Conservation (phyloP, 2,329 filamentous ascomycete species). For the Fusarium sp. region DNA sequence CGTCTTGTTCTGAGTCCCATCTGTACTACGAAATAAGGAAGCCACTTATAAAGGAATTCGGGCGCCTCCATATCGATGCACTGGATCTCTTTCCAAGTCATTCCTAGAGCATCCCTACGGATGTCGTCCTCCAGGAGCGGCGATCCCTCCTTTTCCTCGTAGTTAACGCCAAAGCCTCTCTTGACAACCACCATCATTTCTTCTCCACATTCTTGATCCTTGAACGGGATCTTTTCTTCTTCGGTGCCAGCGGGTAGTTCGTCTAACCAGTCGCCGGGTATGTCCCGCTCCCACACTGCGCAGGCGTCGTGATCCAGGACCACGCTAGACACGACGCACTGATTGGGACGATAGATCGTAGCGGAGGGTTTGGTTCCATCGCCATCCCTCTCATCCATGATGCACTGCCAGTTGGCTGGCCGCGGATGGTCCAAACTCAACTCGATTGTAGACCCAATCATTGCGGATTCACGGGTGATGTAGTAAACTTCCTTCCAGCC, state of each 20-base stretch:
- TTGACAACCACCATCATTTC: background rate
- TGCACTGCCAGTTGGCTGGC: background rate
- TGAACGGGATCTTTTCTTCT: rapidly evolving
- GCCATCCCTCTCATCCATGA: background rate
- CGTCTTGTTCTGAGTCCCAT: background rate
- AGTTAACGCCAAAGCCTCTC: background rate
- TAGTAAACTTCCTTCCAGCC: background rate
- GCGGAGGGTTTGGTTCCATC: background rate
- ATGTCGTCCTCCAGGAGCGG: background rate
- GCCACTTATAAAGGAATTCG: too few species aligned
- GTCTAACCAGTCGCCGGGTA: background rate
- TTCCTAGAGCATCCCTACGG: background rate
- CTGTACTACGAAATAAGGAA: too few species aligned
- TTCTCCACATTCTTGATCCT: background rate
- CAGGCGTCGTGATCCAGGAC: background rate
- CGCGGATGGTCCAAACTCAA: rapidly evolving
- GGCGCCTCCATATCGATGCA: too few species aligned
- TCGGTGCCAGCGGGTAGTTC: background rate
- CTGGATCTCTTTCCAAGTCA: background rate
- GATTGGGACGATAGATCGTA: background rate
- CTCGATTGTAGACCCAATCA: background rate
- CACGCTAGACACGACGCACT: too few species aligned
- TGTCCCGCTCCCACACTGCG: background rate
- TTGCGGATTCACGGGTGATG: background rate
- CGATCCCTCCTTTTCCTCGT: background rate